Percentiles rank a stretch among this genome's conserved stretches.
Conservation (phyloP, 306 rosid genomes). For the Prunus kanzakura region DNA sequence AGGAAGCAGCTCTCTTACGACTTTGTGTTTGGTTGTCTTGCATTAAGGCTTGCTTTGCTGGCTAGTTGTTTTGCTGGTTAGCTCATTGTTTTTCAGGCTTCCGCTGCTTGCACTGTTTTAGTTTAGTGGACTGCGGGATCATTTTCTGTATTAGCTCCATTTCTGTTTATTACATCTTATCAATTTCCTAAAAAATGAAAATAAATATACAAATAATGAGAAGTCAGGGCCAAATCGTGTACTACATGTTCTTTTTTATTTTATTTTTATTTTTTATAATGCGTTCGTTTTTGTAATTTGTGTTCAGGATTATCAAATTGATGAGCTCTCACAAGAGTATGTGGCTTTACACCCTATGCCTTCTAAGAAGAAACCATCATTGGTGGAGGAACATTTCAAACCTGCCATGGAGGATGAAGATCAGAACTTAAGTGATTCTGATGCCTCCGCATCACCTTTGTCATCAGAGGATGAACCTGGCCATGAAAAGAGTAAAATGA, state of each 20-base stretch:
- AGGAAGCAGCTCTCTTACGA: background rate
- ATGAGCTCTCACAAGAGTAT: conserved; percentile 67
- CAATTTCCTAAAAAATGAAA: background rate
- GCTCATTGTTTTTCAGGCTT: background rate
- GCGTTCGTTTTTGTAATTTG: conserved; percentile 16
- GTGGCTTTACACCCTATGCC: conserved; percentile 79
- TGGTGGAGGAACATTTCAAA: conserved; percentile 78
- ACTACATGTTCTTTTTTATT: no score
- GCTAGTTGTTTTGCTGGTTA: background rate
- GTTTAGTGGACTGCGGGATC: background rate
- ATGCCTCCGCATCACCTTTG: conserved; percentile 32
- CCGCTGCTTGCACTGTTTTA: background rate
- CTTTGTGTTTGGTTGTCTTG: background rate
- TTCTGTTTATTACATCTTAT: background rate
- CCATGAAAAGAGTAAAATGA: conserved; percentile 3
- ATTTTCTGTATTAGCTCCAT: background rate
- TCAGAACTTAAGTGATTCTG: conserved; percentile 47
- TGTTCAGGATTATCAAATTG: conserved; percentile 68
- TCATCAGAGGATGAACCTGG: conserved; percentile 49
- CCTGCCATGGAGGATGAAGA: conserved; percentile 62
- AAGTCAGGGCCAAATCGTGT: background rate
- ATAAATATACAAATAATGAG: background rate
- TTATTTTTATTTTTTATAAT: background rate
- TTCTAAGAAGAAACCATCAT: conserved; percentile 67
- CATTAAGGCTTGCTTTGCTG: background rate